Base-by-base conservation (phyloP, 2,329 filamentous ascomycete genomes). In the Cercospora brassicicola region DNA sequence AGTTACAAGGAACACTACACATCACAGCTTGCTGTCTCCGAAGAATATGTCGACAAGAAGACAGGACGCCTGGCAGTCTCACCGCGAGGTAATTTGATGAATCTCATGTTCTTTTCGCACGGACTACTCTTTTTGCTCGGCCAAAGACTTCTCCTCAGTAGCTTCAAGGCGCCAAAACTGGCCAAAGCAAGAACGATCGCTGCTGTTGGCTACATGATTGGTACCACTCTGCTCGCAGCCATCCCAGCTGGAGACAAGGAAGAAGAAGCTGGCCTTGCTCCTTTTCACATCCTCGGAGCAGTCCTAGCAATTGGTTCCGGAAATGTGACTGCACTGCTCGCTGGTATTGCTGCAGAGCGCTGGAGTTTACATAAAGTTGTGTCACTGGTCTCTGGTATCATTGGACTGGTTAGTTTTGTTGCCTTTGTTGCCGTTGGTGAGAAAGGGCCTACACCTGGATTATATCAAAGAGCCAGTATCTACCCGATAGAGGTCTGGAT, bases 1-100 rank as follows among this genome's bases (percentile, higher is more conserved):
- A 67, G 61, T 39, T 71, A 67, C 67, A 30, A 64, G 42, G n/a
- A 48, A 15, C 48, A 69, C 62, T 65, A 62, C 59, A 71, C 69
- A 6, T 67, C 63, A 33, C 56, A 69, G 18, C 69, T 71, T n/a
- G 69, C 55, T 15, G 57, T 71, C 8, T 33, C 69, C 9, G 59
- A 65, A 15, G 57, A 62, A 26, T 66, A 59, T 48, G 51, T 53
- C 36, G 64, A 69, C 13, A 45, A 28, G 10, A 56, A 30, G 5
- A 65, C 64, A 9, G 53, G 59, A 7, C 53, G 31, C 13, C 20
- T 42, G 23, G 42, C 45, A 42, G 59, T 53, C 45, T 71, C 69
- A 1, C 57, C 64, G 8, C 39, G 64, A 51, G 64, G 67, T 11
- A 23, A 56, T n/a, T 18, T 67, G 9, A 71, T 71, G 66, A 65